Conservation (phyloP, 2,329 filamentous ascomycete species). For the Teratosphaeria destructans region DNA sequence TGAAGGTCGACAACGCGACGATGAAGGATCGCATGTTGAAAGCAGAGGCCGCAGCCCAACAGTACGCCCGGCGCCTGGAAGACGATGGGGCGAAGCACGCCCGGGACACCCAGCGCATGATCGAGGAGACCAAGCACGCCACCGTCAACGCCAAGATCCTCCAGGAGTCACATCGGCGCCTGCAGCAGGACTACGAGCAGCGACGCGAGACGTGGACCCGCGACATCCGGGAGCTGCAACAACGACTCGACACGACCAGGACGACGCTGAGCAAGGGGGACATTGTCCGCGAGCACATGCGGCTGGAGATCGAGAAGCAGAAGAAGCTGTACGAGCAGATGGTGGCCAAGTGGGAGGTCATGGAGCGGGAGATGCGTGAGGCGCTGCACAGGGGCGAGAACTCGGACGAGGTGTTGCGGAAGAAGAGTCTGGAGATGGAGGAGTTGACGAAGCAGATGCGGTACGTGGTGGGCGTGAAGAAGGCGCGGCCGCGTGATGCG, state of each 20-base stretch:
- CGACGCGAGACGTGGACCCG: slow-evolving; percentile 29
- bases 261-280: slow-evolving; percentile 48
- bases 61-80: slow-evolving; percentile 42
- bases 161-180: slow-evolving; percentile 60
- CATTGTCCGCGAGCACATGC: slow-evolving; percentile 63
- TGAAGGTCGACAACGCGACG: slow-evolving; percentile 52
- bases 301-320: slow-evolving; percentile 54
- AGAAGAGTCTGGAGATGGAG: slow-evolving; percentile 53
- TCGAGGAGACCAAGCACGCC: slow-evolving; percentile 40
- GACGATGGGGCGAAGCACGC: slow-evolving; percentile 50
- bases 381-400: slow-evolving; percentile 49
- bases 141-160: slow-evolving; percentile 55
- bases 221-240: slow-evolving; percentile 46
- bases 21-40: slow-evolving; percentile 51
- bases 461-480: slow-evolving; percentile 62
- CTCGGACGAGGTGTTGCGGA: slow-evolving; percentile 46
- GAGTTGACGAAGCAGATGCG: slow-evolving; percentile 53
- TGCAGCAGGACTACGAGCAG: slow-evolving; percentile 54
- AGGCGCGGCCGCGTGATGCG: slow-evolving; percentile 13
- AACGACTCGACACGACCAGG: slow-evolving; percentile 46
- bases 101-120: slow-evolving; percentile 49
- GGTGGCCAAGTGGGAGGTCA: slow-evolving; percentile 48
- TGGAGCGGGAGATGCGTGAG: slow-evolving; percentile 49
- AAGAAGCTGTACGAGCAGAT: slow-evolving; percentile 54
- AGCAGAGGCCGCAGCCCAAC: slow-evolving; percentile 5